Base-by-base conservation (phyloP, 2,329 filamentous ascomycete species). In the Lachnellula suecica region DNA sequence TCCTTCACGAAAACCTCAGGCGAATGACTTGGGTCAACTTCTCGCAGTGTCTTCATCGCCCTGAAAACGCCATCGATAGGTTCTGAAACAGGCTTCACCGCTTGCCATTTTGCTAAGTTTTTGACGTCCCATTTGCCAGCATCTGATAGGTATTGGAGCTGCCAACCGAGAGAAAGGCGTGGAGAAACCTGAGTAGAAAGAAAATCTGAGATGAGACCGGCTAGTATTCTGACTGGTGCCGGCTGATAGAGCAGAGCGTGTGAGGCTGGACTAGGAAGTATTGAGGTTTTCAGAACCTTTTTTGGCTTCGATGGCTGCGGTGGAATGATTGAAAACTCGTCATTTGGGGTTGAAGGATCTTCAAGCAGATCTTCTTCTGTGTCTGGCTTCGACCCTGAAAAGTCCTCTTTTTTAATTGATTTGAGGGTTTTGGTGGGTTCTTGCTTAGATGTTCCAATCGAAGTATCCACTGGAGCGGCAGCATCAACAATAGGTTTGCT, bases 91-190 rank as follows among this genome's bases (percentile, higher is more conserved):
- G 91, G 88, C 1, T 75, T 71, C 1, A 95, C 88, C 17, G 83
- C 84, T 68, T 89, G 82, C 93, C 93, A 97, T 67, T 97, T 97
- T 53, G 82, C 84, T 10, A 97, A 78, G 65, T 97, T 97, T 73
- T 97, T 97, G 60, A 97, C 91, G 66, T 97, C 93, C 93, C 93
- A 97, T 72, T 97, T 97, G 3, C 92, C 92, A 60, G 91, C 89
- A 2, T 88, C 90, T 2, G 88, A 90, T 22, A 97, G 82, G 63
- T 94, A 87, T 63, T 93, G 88, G 15, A 97, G 77, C 70, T 97
- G 93, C 92, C 93, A 97, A 40, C 87, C 89, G 24, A 93, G 82
- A 1, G 85, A 89, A 13, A 97, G 79, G 8, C 91, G 84, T 9
- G 84, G 79, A 9, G 92, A 92, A 49, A 97, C 78, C 63, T 91